These are phyloP conservation scores for Taiwanofungus camphoratus DNA, from an alignment of 1,284 basidiomycete genomes.

Conservation along the genomic window DNA sequence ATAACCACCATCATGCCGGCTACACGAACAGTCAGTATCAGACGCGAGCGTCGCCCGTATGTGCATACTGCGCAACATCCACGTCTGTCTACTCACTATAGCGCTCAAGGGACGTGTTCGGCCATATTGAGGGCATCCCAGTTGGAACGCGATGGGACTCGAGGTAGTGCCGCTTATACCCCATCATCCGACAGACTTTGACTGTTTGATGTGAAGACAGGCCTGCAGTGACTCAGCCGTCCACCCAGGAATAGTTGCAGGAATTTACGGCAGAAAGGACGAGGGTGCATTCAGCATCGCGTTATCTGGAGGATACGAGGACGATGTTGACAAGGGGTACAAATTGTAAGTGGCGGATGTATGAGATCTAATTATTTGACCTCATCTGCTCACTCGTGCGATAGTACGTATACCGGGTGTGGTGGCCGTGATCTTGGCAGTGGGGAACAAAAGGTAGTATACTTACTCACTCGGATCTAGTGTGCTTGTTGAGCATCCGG, in stretches of 20 bases:
- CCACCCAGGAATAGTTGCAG: constrained; percentile 17
- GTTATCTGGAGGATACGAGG: constrained; percentile 36
- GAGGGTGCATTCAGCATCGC: constrained; percentile 37
- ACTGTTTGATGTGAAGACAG: constrained; percentile 2
- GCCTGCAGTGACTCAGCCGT: constrained; percentile 14
- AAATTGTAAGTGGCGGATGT: constrained; percentile 36
- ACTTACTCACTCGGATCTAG: background rate
- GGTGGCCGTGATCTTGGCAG: constrained; percentile 19
- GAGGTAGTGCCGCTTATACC: constrained; percentile 14
- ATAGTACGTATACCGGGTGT: constrained; percentile 36
- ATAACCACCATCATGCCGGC: too few species aligned
- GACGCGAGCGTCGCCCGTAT: too few species aligned
- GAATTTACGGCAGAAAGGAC: constrained; percentile 19
- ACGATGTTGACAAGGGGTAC: constrained; percentile 35
- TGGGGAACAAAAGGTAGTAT: constrained; percentile 14
- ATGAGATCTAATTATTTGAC: background rate
- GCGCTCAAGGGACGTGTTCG: too few species aligned
- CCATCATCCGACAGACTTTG: background rate
- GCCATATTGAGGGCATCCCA: constrained; percentile 19
- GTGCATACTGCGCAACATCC: too few species aligned
- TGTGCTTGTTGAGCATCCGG: background rate
- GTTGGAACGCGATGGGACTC: constrained; percentile 19
- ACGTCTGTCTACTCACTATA: too few species aligned
- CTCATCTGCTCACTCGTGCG: background rate
- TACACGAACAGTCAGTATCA: too few species aligned